phyloP scores from a whole-genome alignment of 108 stramenopile species.

The Phaeodactylum tricornutum region DNA sequence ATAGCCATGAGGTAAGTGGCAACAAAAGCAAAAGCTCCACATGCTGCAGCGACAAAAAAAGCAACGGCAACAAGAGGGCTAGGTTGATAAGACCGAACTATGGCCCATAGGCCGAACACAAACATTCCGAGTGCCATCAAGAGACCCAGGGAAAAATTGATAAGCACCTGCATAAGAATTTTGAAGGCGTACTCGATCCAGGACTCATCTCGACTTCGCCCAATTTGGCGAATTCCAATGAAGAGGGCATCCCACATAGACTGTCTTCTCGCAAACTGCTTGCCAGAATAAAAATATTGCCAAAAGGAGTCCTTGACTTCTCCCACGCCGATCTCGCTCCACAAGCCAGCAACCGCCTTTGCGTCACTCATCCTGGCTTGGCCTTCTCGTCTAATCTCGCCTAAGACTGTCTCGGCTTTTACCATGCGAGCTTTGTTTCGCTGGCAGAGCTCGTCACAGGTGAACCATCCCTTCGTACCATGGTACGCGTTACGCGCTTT shows the following conservation, averaged over 20 bases:
- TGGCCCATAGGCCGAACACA: conserved; percentile 67
- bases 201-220: conserved; percentile 45
- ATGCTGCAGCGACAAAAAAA: conserved; percentile 64
- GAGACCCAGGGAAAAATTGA: conserved; percentile 81
- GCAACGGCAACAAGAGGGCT: conserved; percentile 60
- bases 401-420: conserved; percentile 38
- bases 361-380: conserved; percentile 79
- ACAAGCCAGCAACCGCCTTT: conserved; percentile 70
- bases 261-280: conserved; percentile 82
- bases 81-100: conserved; percentile 72
- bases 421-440: conserved; percentile 68
- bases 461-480: conserved; percentile 77
- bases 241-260: conserved; percentile 85
- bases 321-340: conserved; percentile 70
- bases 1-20: conserved; percentile 64
- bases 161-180: conserved; percentile 59
- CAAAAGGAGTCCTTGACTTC: conserved; percentile 84
- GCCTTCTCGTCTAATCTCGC: conserved; percentile 63
- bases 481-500: conserved; percentile 49
- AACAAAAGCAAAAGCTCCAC: conserved; percentile 80
- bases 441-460: conserved; percentile 70
- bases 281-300: conserved; percentile 68
- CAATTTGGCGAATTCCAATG: conserved; percentile 73
- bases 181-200: conserved; percentile 53
- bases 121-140: conserved; percentile 75